Conservation (phyloP, 306 rosid species). For the Senna tora region DNA sequence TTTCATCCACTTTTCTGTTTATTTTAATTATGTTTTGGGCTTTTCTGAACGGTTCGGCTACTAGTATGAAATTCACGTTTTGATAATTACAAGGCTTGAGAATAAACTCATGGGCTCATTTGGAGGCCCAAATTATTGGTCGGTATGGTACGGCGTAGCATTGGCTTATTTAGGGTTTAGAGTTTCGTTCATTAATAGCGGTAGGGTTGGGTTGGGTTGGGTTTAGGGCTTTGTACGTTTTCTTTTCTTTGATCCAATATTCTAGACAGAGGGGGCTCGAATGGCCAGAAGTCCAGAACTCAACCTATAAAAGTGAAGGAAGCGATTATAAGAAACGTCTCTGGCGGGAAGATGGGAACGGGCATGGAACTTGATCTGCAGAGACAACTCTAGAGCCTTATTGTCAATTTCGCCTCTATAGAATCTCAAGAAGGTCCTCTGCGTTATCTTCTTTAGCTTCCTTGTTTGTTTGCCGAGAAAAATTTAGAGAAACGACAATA, state of each 20-base stretch:
- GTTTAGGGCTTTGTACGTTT: neutral
- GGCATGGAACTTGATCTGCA: slow-evolving; percentile 54
- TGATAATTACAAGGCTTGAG: neutral
- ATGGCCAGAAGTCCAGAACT: neutral
- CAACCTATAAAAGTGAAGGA: neutral
- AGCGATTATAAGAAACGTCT: neutral
- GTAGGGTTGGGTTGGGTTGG: no score
- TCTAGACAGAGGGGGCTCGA: neutral
- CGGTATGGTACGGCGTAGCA: no score
- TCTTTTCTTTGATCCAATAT: neutral
- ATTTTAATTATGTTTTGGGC: neutral
- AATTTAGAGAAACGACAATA: neutral
- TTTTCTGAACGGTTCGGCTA: neutral
- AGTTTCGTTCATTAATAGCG: no score
- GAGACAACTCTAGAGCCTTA: slow-evolving; percentile 59
- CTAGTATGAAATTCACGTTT: neutral
- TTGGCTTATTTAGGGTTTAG: no score
- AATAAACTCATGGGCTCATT: neutral
- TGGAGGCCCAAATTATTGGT: neutral
- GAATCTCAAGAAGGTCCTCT: slow-evolving; percentile 70
- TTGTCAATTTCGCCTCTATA: slow-evolving; percentile 67
- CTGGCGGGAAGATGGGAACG: slow-evolving; percentile 62
- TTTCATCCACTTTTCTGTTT: neutral
- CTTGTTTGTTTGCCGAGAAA: slow-evolving; percentile 33
- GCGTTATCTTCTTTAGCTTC: neutral